Conservation (phyloP, 2,329 filamentous ascomycete genomes). For the Reticulascus tulasneorum region DNA sequence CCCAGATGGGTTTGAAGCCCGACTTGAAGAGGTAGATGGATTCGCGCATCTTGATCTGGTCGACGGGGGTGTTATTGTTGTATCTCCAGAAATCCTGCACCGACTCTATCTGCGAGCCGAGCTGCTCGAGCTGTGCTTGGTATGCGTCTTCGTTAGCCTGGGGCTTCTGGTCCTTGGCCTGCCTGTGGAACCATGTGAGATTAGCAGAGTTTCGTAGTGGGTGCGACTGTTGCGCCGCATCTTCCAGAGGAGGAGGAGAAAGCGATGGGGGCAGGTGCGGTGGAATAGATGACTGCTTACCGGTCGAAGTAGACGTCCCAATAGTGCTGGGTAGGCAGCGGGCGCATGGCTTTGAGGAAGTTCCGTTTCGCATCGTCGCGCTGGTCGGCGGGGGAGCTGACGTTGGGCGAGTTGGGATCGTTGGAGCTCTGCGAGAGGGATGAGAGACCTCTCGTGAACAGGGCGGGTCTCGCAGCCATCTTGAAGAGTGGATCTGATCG, state of each 20-base stretch:
- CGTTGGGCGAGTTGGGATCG: conserved; percentile 55
- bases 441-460: conserved; percentile 62
- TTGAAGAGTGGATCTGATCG: conserved; percentile 18
- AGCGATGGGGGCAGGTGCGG: too few relatives aligned
- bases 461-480: conserved; percentile 54
- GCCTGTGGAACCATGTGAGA: conserved; percentile 23
- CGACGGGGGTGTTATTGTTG: conserved; percentile 75
- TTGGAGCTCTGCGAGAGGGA: conserved; percentile 52
- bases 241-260: background rate
- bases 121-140: conserved; percentile 55
- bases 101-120: conserved; percentile 66
- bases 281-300: conserved; percentile 25
- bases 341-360: conserved; percentile 69
- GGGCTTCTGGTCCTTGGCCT: conserved; percentile 39
- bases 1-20: conserved; percentile 74
- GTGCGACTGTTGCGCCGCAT: too few relatives aligned
- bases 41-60: conserved; percentile 72
- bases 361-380: conserved; percentile 80
- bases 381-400: conserved; percentile 65
- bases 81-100: conserved; percentile 84
- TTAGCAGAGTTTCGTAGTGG: too few relatives aligned
- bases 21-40: conserved; percentile 77
- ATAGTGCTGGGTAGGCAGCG: conserved; percentile 74
- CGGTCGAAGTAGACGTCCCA: conserved; percentile 70
- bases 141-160: conserved; percentile 39